A percentile compares a stretch with the other conserved stretches of the same genome.
Evolutionary conservation across 169 alveolate species (phyloP).

Genomic region (Perkinsus olseni): DNA sequence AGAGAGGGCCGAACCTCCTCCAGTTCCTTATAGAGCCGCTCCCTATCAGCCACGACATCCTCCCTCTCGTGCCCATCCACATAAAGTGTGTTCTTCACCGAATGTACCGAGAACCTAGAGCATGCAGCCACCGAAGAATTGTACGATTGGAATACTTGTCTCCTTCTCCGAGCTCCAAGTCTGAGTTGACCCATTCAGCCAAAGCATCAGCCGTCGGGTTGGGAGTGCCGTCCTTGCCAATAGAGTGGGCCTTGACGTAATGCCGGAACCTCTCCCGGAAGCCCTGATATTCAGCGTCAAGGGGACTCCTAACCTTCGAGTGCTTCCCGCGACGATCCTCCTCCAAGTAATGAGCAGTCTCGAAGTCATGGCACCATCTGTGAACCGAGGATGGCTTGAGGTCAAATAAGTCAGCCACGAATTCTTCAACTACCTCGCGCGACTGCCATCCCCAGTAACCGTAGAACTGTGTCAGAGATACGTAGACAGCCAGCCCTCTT

Average conservation of each 20-base stretch:
- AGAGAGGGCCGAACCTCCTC: not conserved
- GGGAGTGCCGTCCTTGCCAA: not conserved
- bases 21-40: not conserved
- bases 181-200: not conserved
- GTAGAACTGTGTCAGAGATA: not conserved
- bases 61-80: not conserved
- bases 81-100: not conserved
- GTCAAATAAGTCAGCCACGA: not conserved
- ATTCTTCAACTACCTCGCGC: not conserved
- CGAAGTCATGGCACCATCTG: not conserved
- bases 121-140: not conserved
- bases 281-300: not conserved
- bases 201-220: not conserved
- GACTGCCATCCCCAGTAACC: not conserved
- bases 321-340: not conserved
- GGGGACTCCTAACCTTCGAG: not conserved
- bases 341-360: not conserved
- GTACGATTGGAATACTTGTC: not conserved
- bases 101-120: not conserved
- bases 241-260: too few species aligned
- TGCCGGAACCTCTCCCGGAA: not conserved
- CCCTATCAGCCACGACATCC: not conserved
- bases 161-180: not conserved
- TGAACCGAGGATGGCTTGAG: not conserved
- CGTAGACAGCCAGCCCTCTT: not conserved